Conservation (phyloP, 208 protist species). For the Acanthamoeba triangularis region DNA sequence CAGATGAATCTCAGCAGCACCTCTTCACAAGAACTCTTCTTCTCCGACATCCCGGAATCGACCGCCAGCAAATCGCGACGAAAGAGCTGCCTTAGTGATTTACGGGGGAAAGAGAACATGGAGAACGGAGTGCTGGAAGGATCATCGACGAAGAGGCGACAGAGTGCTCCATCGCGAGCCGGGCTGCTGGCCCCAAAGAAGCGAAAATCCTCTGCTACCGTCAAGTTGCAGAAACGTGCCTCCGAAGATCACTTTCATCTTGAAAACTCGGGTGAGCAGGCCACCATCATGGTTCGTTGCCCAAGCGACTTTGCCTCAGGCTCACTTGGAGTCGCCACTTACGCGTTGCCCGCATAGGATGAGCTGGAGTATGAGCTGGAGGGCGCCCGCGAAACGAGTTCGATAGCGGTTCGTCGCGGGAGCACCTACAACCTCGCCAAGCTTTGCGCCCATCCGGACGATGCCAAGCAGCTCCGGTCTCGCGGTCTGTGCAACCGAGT, state of each 20-base stretch:
- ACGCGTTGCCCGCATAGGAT: neutral
- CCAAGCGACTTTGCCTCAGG: neutral
- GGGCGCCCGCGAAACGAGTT: neutral
- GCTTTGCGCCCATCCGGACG: conserved; percentile 9
- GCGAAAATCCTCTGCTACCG: neutral
- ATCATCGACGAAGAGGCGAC: neutral
- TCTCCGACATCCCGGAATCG: neutral
- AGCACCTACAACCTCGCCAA: conserved; percentile 60
- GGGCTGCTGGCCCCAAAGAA: neutral
- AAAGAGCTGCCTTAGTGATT: neutral
- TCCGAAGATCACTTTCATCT: conserved; percentile 52
- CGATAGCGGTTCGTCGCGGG: neutral
- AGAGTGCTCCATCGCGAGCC: neutral
- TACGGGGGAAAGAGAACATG: neutral
- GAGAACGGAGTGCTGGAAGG: neutral
- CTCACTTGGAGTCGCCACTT: neutral
- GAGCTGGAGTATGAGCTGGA: conserved; percentile 43
- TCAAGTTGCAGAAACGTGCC: neutral
- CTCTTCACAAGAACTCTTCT: neutral
- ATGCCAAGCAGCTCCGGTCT: conserved; percentile 11
- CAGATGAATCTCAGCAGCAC: neutral
- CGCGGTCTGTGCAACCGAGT: neutral
- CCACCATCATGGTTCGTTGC: conserved; percentile 3
- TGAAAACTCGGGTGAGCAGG: conserved; percentile 29
- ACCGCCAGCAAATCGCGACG: neutral